Evolutionary conservation across 495 filamentous ascomycete species (phyloP).

Genomic region (Neurospora sp.): DNA sequence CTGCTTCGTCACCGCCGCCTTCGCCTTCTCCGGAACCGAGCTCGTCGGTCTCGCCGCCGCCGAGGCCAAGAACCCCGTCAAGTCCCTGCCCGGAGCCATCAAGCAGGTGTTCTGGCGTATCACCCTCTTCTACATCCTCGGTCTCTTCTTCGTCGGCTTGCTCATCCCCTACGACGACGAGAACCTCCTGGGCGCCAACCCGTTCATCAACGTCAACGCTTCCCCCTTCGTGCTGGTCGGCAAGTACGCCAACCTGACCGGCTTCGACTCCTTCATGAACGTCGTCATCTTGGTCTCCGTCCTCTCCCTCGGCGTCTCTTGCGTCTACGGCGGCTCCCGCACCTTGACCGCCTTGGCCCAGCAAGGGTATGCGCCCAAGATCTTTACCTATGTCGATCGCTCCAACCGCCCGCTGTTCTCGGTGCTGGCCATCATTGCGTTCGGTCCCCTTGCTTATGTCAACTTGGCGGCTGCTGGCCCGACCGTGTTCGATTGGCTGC

Average conservation of each 20-base stretch:
- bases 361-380: conserved; percentile 44
- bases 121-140: conserved; percentile 62
- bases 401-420: conserved; percentile 47
- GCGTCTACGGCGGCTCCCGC: conserved; percentile 57
- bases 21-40: conserved; percentile 64
- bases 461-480: conserved; percentile 36
- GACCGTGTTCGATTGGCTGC: conserved; percentile 54
- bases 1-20: conserved; percentile 65
- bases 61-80: conserved; percentile 54
- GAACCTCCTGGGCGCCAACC: conserved; percentile 39
- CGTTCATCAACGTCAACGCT: conserved; percentile 42
- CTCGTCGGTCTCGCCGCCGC: conserved; percentile 64
- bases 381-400: conserved; percentile 49
- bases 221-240: conserved; percentile 71
- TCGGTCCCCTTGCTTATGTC: conserved; percentile 46
- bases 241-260: conserved; percentile 51
- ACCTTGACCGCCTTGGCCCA: conserved; percentile 56
- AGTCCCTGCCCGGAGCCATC: conserved; percentile 53
- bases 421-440: conserved; percentile 33
- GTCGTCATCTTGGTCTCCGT: conserved; percentile 62
- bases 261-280: conserved; percentile 64
- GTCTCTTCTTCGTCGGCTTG: conserved; percentile 63
- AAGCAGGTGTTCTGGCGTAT: conserved; percentile 72
- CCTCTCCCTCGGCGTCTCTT: conserved; percentile 55
- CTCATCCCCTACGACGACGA: conserved; percentile 50